Percentiles rank a stretch among this genome's conserved stretches.
These are phyloP conservation scores for Sordariomycetes sp. DNA, from an alignment of 2,329 filamentous ascomycete genomes.

Conservation along the genomic window DNA sequence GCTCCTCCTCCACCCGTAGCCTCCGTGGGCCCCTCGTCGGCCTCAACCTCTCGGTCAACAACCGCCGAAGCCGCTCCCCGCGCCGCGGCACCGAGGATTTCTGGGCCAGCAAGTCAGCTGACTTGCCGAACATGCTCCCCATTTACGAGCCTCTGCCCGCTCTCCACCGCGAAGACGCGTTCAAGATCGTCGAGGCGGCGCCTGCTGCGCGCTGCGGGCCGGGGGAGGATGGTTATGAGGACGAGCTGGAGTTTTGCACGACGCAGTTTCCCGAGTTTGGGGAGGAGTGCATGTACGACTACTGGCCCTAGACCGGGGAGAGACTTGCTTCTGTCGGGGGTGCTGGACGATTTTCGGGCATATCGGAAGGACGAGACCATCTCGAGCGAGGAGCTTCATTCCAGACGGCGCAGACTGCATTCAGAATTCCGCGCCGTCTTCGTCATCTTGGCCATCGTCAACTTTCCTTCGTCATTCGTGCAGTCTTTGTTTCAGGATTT, in stretches of 20 bases:
- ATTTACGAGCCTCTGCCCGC: neutral
- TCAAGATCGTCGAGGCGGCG: neutral
- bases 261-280: constrained; percentile 1
- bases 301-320: neutral
- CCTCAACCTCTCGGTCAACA: neutral
- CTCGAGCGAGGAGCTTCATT: too few relatives aligned
- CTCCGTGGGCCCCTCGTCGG: neutral
- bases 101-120: neutral
- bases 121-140: neutral
- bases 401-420: neutral
- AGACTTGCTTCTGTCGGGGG: too few relatives aligned
- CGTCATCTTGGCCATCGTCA: neutral
- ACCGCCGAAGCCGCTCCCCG: neutral
- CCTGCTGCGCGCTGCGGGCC: neutral
- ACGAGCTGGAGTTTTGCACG: neutral
- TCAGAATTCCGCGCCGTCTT: neutral
- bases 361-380: too few relatives aligned
- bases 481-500: neutral
- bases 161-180: neutral
- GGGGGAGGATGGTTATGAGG: neutral
- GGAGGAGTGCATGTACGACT: neutral
- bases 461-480: neutral
- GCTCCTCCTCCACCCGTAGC: neutral
- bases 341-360: too few relatives aligned
- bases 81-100: neutral